Evolutionary conservation across 2,329 filamentous ascomycete species (phyloP).

Genomic region (Pseudogymnoascus sp.): DNA sequence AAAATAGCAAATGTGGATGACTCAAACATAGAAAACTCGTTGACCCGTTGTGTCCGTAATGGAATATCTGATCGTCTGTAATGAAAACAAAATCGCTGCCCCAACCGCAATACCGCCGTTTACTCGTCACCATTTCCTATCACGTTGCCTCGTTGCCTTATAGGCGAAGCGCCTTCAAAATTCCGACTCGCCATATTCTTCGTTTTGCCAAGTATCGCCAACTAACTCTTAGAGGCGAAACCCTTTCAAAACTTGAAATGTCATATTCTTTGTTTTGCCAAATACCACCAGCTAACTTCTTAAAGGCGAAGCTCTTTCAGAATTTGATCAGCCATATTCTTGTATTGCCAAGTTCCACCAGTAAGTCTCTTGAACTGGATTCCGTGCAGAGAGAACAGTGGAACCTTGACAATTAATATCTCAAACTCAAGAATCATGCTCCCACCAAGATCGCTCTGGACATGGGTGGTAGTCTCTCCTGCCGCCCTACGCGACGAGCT

Average conservation of each 20-base stretch:
- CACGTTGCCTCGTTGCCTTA: neutral
- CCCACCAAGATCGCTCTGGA: conserved; percentile 79
- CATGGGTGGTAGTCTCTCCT: conserved; percentile 85
- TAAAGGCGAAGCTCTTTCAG: conserved; percentile 81
- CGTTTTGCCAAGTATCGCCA: conserved; percentile 96
- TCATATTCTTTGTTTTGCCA: conserved; percentile 99
- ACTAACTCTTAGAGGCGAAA: conserved; percentile 89
- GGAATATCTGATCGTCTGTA: conserved; percentile 15
- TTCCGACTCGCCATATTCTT: conserved; percentile 53
- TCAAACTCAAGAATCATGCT: conserved; percentile 85
- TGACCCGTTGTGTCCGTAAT: neutral
- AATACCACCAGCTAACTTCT: conserved; percentile 87
- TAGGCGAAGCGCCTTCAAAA: conserved; percentile 32
- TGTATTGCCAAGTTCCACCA: conserved; percentile 97
- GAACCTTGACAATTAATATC: conserved; percentile 96
- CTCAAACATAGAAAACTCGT: conserved; percentile 9
- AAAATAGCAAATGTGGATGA: conserved; percentile 1
- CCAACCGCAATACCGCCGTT: neutral
- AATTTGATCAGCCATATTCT: conserved; percentile 96
- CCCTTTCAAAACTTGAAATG: conserved; percentile 81
- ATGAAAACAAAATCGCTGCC: neutral
- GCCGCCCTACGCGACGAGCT: conserved; percentile 50
- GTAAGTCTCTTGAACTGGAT: conserved; percentile 97
- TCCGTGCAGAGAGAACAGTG: conserved; percentile 82
- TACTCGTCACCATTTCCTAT: neutral